Conservation (phyloP, 2,329 filamentous ascomycete genomes). For the Botryotinia narcissicola region DNA sequence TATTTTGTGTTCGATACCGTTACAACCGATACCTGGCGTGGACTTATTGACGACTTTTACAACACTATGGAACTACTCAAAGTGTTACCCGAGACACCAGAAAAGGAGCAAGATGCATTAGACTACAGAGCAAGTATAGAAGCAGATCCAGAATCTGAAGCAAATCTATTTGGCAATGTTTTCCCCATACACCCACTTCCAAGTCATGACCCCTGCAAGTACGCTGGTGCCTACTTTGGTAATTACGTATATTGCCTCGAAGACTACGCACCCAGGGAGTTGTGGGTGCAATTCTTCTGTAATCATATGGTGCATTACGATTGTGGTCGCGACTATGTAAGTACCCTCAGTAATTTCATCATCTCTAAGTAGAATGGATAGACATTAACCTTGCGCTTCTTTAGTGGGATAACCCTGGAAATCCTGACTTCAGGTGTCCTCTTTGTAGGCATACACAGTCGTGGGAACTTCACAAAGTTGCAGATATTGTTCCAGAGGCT, state of each 20-base stretch:
- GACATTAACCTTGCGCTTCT: neutral
- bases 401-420: slow-evolving; percentile 21
- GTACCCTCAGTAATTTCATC: neutral
- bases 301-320: slow-evolving; percentile 24
- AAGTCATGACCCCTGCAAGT: slow-evolving; percentile 2
- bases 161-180: slow-evolving; percentile 6
- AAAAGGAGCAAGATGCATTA: neutral
- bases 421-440: slow-evolving; percentile 18
- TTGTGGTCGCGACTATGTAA: slow-evolving; percentile 18
- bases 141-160: slow-evolving; percentile 3
- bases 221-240: neutral
- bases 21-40: slow-evolving; percentile 1
- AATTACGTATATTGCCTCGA: slow-evolving; percentile 22
- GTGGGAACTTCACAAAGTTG: slow-evolving; percentile 9
- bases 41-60: slow-evolving; percentile 21
- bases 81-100: no score
- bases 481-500: slow-evolving; percentile 21
- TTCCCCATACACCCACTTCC: slow-evolving; percentile 13
- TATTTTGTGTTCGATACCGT: slow-evolving; percentile 26
- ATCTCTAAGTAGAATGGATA: neutral
- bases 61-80: slow-evolving; percentile 1
- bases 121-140: neutral
- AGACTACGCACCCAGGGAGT: neutral
- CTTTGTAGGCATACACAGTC: slow-evolving; percentile 14
- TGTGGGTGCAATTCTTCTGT: slow-evolving; percentile 24